Base-by-base conservation (phyloP, 129 eudicot species). In the carrot (Daucus carota) region DNA sequence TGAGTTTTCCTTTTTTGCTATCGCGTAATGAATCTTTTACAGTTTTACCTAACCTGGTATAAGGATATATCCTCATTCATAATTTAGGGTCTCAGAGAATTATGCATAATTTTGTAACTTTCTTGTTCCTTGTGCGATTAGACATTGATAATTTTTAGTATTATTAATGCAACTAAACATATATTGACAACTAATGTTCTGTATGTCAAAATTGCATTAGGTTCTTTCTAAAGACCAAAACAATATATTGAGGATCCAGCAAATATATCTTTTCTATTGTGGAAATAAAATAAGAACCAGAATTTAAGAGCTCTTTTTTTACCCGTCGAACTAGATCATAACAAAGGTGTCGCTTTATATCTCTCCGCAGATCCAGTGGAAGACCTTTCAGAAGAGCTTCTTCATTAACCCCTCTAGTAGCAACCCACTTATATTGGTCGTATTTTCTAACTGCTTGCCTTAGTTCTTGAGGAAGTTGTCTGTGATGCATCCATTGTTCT, bases 401-500 rank as follows among this genome's bases (percentile, higher is more conserved):
- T 82, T 93, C 98, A 29, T 93, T 87, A 41, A 93, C 97, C 33
- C 98, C 98, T 71, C 92, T 85, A 4, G 98, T 93, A n/a, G 98
- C 97, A 16, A 87, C 86, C 98, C 98, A 93, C 84, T 90, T 93
- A 69, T 93, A 93, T 52, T 88, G 96, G 79, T 93, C 98, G 52
- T 93, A 93, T 74, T 87, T 90, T 17, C 98, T 73, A 3, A 93
- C 91, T 18, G 97, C 81, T 52, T 83, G 84, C 80, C 87, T 85
- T 28, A 93, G 78, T 70, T 93, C 96, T 9, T 84, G 91, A 36
- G 97, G 97, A 36, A 93, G 87, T 85, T 93, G 98, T 79, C 98
- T 83, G 52, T 93, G 98, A 66, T 80, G 91, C 98, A 93, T 93
- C 98, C 98, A 93, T 44, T 90, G 97, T 70, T 93, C 98, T 7